These are phyloP conservation scores for Roridomyces roridus DNA, from an alignment of 768 basidiomycete genomes.

Conservation along the genomic window DNA sequence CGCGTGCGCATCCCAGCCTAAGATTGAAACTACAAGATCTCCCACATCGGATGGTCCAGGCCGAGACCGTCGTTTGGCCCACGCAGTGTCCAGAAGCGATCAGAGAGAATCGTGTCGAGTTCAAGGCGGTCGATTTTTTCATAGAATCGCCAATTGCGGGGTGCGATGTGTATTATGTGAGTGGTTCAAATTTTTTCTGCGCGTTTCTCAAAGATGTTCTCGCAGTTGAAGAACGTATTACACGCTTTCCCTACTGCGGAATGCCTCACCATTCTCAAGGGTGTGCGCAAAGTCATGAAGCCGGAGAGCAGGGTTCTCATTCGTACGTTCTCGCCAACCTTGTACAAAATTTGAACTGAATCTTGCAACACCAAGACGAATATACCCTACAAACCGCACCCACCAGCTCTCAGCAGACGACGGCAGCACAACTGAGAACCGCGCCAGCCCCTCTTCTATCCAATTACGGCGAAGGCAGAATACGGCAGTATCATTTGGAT, in stretches of 20 bases:
- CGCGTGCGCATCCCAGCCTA: conserved; percentile 31
- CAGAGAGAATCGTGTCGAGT: conserved; percentile 38
- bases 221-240: conserved; percentile 19
- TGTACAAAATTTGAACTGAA: background rate
- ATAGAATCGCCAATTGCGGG: conserved; percentile 39
- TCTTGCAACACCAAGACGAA: conserved; percentile 12
- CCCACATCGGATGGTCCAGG: conserved; percentile 30
- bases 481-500: conserved; percentile 22
- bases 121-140: conserved; percentile 47
- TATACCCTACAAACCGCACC: conserved; percentile 19
- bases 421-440: too few species aligned
- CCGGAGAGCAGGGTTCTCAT: conserved; percentile 21
- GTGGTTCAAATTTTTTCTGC: conserved; percentile 13
- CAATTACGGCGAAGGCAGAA: conserved; percentile 20
- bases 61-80: conserved; percentile 34
- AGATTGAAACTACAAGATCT: conserved; percentile 35
- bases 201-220: too few species aligned
- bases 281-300: conserved; percentile 21
- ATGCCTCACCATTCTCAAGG: conserved; percentile 16
- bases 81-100: conserved; percentile 41
- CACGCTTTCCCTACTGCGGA: conserved; percentile 12
- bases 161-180: conserved; percentile 49
- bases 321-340: conserved; percentile 5
- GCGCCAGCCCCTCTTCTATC: conserved; percentile 18
- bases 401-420: background rate